Evolutionary conservation across 2,329 filamentous ascomycete genomes (phyloP), one percentile per base, ranked within the genome.

Genomic region (Colletotrichum cereale): DNA sequence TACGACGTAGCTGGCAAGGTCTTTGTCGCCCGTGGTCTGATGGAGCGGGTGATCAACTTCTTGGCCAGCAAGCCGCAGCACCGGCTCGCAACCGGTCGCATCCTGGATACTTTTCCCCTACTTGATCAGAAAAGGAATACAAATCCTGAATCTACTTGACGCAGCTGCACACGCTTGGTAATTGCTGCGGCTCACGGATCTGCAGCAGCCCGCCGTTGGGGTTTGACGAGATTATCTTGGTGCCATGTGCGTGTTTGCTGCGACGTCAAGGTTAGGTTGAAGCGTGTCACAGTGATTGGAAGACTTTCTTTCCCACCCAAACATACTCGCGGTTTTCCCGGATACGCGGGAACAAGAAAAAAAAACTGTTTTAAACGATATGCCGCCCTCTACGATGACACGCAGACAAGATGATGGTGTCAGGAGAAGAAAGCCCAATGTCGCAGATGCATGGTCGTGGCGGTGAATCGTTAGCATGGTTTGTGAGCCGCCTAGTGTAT

Each of bases 141-240:
- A 47, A 52, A 5, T 34, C 2, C 3, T 12, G 38, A 21, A 31
- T 60, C 26, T 31, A 26, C 40, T 44, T 12, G 52, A 65, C 26
- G 61, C 52, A 44, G 53, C 36, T 36, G 56, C 52, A 14, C 18
- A 34, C 16, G 34, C 12, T 16, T 52, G 34, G 38, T 34, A 21
- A 34, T 44, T 36, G 24, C 40, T 48, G 36, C 62, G 42, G 61
- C 42, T 21, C 38, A 34, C 16, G 38, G 62, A 16, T 53, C 16
- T 21, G 34, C 31, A 29, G 18, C 31, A 44, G 36, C 11, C 36
- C 16, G 26, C 62, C 34, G 21, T 69, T 66, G 12, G 26, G 34
- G 44, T 56, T 68, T 65, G 52, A 65, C 42, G 50, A 38, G 26
- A 38, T 36, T 58, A 44, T 52, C 52, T 31, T 50, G 21, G 34